phyloP scores from a whole-genome alignment of 768 basidiomycete genomes.

The Naganishia vaughanmartiniae region DNA sequence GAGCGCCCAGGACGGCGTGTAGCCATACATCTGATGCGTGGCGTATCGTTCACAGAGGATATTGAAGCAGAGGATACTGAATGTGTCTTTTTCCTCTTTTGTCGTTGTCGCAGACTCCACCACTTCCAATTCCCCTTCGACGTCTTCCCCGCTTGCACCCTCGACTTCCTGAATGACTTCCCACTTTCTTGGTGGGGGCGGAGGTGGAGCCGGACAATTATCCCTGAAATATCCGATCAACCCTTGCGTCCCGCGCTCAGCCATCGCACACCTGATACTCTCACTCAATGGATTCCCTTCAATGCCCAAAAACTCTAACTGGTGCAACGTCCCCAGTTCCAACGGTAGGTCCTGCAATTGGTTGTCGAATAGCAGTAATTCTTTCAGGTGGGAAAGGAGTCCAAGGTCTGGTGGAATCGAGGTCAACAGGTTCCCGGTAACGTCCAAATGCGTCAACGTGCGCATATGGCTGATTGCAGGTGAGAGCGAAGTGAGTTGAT shows the following conservation, averaged over 20 bases:
- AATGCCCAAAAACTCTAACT: slow-evolving; percentile 86
- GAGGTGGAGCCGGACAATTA: slow-evolving; percentile 73
- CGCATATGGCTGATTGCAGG: slow-evolving; percentile 77
- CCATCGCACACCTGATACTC: slow-evolving; percentile 71
- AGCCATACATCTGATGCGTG: slow-evolving; percentile 83
- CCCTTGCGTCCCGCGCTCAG: slow-evolving; percentile 90
- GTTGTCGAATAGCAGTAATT: slow-evolving; percentile 95
- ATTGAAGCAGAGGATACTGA: slow-evolving; percentile 85
- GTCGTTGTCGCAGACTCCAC: slow-evolving; percentile 58
- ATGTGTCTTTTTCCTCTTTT: slow-evolving; percentile 59
- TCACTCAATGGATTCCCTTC: slow-evolving; percentile 95
- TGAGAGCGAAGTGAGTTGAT: slow-evolving; percentile 72
- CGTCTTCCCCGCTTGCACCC: slow-evolving; percentile 37
- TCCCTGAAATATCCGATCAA: slow-evolving; percentile 90
- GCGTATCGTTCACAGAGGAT: slow-evolving; percentile 90
- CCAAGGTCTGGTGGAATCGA: slow-evolving; percentile 82
- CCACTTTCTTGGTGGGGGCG: slow-evolving; percentile 80
- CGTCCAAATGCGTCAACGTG: slow-evolving; percentile 83
- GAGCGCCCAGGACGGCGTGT: slow-evolving; percentile 94
- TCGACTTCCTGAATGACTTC: slow-evolving; percentile 55
- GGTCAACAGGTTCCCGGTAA: slow-evolving; percentile 79
- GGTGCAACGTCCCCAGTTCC: slow-evolving; percentile 85
- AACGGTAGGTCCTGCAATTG: slow-evolving; percentile 76
- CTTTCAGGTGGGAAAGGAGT: slow-evolving; percentile 81
- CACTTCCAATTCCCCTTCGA: slow-evolving; percentile 15